Base-by-base conservation (phyloP, 345 rosid species). In the Camelina hispida region DNA sequence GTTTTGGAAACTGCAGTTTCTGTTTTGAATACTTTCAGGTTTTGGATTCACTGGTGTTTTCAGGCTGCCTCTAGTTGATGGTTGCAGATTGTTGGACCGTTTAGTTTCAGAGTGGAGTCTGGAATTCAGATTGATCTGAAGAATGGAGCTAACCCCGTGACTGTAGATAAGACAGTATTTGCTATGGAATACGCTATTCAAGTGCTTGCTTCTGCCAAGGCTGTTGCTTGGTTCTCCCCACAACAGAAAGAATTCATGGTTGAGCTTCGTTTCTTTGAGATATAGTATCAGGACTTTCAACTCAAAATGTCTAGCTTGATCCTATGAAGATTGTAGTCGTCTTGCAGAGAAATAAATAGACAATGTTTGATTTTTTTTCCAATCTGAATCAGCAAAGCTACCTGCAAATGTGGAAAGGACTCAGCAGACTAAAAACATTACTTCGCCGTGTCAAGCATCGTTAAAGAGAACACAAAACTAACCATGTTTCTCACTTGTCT, bases 401-500 rank as follows among this genome's bases (percentile, higher is more conserved):
- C 97, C 98, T 94, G 78, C 80, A 75, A 32, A 79, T 48, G 10
- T 48, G 38, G n/a, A 65, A 60, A 60, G 62, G 10, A 18, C 40
- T 51, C 65, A 65, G 43, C n/a, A 63, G 28, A 48, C 62, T 5
- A 14, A 37, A 60, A 46, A 6, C 15, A 56, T 6, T 16, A 16
- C 20, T n/a, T 63, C 14, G 5, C n/a, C 0, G 15, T 46, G 55
- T 32, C 4, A 18, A 61, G 28, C 12, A 60, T 4, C 4, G 6
- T 35, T 38, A 9, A 11, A 60, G 58, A 56, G 59, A 43, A 7
- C 4, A 52, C 6, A 63, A 14, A n/a, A 60, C 81, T 78, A 66
- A 89, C 97, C 97, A 94, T 91, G 87, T 94, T 91, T 55, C 96
- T 85, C 25, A 88, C 96, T 89, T 89, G 98, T 82, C 94, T 76